These are phyloP conservation scores for Aschersonia sp. DNA, from an alignment of 2,329 filamentous ascomycete species.

Conservation along the genomic window DNA sequence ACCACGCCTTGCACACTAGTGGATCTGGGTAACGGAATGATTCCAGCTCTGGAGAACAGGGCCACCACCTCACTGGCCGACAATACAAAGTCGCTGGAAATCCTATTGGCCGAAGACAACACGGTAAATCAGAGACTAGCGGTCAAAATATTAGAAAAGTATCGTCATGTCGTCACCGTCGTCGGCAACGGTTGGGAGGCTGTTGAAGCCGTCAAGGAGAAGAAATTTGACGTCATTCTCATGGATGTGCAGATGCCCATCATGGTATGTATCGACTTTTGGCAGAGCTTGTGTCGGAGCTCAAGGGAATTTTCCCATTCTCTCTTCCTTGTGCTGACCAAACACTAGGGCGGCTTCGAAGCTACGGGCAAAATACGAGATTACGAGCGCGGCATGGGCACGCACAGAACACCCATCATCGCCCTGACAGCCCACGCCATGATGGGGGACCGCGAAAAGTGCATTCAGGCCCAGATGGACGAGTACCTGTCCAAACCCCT, in stretches of 20 bases:
- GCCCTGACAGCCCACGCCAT: conserved; percentile 95
- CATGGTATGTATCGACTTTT: conserved; percentile 44
- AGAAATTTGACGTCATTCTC: conserved; percentile 88
- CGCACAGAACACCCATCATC: conserved; percentile 84
- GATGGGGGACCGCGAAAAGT: conserved; percentile 96
- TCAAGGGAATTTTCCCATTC: not conserved
- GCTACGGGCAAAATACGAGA: conserved; percentile 93
- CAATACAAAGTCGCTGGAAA: conserved; percentile 90
- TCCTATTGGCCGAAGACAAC: conserved; percentile 92
- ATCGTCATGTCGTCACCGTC: conserved; percentile 83
- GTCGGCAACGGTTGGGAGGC: conserved; percentile 92
- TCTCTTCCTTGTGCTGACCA: conserved; percentile 18
- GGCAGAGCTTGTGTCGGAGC: too few relatives aligned
- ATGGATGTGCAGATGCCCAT: conserved; percentile 99
- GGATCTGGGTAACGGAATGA: conserved; percentile 89
- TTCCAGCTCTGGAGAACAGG: conserved; percentile 85
- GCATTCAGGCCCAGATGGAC: conserved; percentile 97
- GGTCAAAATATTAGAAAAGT: conserved; percentile 94
- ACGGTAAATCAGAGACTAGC: conserved; percentile 92
- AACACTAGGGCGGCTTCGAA: conserved; percentile 72
- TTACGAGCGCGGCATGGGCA: conserved; percentile 71
- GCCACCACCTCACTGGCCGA: conserved; percentile 85
- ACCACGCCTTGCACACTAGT: conserved; percentile 90
- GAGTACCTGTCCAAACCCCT: conserved; percentile 95
- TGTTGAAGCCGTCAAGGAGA: conserved; percentile 80